Conservation (phyloP, 2,329 filamentous ascomycete genomes). For the Shiraia bambusicola region DNA sequence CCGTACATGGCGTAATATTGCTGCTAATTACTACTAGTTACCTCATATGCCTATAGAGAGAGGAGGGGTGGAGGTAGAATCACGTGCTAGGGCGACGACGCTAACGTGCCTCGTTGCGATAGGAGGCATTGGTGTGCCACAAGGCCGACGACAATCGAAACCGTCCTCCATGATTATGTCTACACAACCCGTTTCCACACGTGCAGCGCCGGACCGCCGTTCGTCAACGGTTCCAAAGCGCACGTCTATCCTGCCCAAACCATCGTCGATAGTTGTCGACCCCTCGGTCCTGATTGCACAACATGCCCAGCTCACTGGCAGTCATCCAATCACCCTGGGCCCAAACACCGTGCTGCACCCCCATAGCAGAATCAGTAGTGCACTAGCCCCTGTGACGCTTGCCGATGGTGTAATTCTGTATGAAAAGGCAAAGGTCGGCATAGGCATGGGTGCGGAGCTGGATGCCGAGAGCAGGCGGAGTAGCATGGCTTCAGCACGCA, state of each 20-base stretch:
- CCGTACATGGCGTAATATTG: no score
- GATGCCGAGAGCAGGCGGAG: slow-evolving; percentile 18
- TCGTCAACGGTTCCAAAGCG: slow-evolving; percentile 39
- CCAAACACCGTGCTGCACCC: slow-evolving; percentile 84
- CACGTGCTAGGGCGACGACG: no score
- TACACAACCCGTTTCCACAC: slow-evolving; percentile 19
- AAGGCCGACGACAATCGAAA: neutral
- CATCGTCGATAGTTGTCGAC: slow-evolving; percentile 46
- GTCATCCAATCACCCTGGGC: slow-evolving; percentile 75
- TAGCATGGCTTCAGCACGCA: slow-evolving; percentile 13
- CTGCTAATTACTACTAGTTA: no score
- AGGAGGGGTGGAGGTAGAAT: no score
- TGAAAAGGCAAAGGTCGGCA: slow-evolving; percentile 58
- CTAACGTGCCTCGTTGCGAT: no score
- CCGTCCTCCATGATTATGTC: slow-evolving; percentile 18
- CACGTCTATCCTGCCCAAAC: slow-evolving; percentile 42
- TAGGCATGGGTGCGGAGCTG: slow-evolving; percentile 28
- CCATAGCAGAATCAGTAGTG: slow-evolving; percentile 59
- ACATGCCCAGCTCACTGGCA: slow-evolving; percentile 61
- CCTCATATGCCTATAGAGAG: no score
- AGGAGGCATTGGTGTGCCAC: slow-evolving; percentile 3
- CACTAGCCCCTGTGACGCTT: slow-evolving; percentile 46
- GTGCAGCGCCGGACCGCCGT: slow-evolving; percentile 26
- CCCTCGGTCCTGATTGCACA: slow-evolving; percentile 51
- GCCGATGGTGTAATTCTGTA: slow-evolving; percentile 68